Conservation (phyloP, 352 stramenopile genomes). For the Pythium monospermum region DNA sequence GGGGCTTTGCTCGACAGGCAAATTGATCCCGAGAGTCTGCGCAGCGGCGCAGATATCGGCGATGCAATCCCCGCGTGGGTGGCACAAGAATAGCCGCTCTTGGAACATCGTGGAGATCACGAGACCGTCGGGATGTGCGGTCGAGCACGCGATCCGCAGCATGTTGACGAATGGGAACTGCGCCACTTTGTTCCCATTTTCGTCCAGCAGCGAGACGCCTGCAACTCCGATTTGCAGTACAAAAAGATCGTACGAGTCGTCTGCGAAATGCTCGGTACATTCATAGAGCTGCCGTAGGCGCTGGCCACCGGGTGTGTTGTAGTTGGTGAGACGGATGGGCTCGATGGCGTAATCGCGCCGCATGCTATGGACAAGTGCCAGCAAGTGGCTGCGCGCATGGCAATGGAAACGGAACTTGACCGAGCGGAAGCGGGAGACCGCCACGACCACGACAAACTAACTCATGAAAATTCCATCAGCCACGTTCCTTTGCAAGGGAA, state of each 20-base stretch:
- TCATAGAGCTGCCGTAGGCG: constrained; percentile 33
- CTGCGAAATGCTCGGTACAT: constrained; percentile 65
- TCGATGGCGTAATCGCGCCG: constrained; percentile 37
- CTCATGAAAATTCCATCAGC: neutral
- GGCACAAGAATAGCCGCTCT: constrained; percentile 64
- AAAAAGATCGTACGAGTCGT: constrained; percentile 48
- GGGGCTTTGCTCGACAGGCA: constrained; percentile 32
- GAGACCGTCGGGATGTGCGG: constrained; percentile 45
- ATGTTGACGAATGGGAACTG: constrained; percentile 53
- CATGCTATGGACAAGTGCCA: constrained; percentile 46
- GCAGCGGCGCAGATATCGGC: constrained; percentile 48
- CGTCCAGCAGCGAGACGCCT: constrained; percentile 51
- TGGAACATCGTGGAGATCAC: constrained; percentile 58
- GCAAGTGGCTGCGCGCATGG: constrained; percentile 42
- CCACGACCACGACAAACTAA: constrained; percentile 54
- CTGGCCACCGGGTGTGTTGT: constrained; percentile 19
- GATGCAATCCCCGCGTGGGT: constrained; percentile 51
- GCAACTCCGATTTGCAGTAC: constrained; percentile 45
- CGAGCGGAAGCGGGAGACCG: constrained; percentile 58
- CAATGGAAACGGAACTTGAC: constrained; percentile 54
- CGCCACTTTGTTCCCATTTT: constrained; percentile 34
- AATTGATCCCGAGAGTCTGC: constrained; percentile 32
- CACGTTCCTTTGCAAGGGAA: neutral
- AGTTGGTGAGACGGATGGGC: constrained; percentile 24
- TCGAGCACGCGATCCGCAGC: constrained; percentile 36